A percentile compares a stretch with the other conserved stretches of the same genome.
Conservation (phyloP, 2,329 filamentous ascomycete genomes). For the Calonectria naviculata region DNA sequence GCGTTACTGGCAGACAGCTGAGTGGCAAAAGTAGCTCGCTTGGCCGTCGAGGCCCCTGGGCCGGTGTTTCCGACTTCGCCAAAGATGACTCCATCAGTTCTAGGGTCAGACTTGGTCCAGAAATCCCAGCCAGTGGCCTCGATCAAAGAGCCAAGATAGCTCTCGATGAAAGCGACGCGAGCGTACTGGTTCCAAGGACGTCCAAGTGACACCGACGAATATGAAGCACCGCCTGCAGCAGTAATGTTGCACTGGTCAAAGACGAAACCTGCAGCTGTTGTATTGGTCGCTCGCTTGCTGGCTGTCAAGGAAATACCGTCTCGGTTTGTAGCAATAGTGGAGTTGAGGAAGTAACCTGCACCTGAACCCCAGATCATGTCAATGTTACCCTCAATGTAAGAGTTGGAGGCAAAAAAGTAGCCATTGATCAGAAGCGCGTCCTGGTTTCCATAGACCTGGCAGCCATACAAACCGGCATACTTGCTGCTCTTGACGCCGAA, state of each 20-base stretch:
- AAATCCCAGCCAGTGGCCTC: conserved; percentile 31
- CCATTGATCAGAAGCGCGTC: conserved; percentile 61
- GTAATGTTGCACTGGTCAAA: conserved; percentile 47
- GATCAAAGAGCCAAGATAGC: conserved; percentile 25
- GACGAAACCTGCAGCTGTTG: conserved; percentile 48
- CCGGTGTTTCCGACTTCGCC: conserved; percentile 34
- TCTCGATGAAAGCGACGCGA: conserved; percentile 35
- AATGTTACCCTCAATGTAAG: conserved; percentile 58
- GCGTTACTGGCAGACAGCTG: conserved; percentile 14
- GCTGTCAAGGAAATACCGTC: conserved; percentile 45
- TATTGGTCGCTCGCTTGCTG: conserved; percentile 51
- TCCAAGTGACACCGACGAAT: conserved; percentile 34
- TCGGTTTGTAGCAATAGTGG: conserved; percentile 44
- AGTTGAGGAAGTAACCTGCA: conserved; percentile 54
- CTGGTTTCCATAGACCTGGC: conserved; percentile 58
- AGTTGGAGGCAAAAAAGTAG: conserved; percentile 57
- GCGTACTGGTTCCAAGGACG: conserved; percentile 36
- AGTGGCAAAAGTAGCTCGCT: conserved; percentile 34
- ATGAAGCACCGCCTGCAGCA: conserved; percentile 38
- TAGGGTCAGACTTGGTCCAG: conserved; percentile 35
- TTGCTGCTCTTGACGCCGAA: conserved; percentile 54
- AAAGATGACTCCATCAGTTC: conserved; percentile 33
- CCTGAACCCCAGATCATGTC: conserved; percentile 58
- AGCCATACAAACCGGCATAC: conserved; percentile 51
- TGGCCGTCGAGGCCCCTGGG: conserved; percentile 27